Base-by-base conservation (phyloP, 371 early-diverging fungal genomes). In the Actinomucor elegans region DNA sequence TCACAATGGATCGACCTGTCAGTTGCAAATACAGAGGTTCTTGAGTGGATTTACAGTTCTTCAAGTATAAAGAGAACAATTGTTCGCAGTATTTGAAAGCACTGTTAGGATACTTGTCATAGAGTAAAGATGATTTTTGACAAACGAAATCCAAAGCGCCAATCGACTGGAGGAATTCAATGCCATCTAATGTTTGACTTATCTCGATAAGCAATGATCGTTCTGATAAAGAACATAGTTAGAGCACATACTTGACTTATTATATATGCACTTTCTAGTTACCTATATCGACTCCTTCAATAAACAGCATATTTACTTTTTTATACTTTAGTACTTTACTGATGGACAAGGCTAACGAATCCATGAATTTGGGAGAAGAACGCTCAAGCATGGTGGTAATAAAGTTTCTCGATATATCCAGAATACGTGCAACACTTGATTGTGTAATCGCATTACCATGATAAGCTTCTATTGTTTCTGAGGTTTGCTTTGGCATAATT, bases 11-110 rank as follows among this genome's bases (percentile, higher is more conserved):
- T 10, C 57, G 53, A 6, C 81, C 75, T 4, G 72, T 54, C 10
- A 77, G 41, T 15, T 69, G 48, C 15, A 76, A 64, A 57, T 63
- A 62, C 5, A 72, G 54, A 11, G 77, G 81, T 5, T 79, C 78
- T 7, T 65, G 37, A 3, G 33, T 48, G 3, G 62, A 64, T 0
- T 33, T 10, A 20, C 53, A 55, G 2, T 68, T 50, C 24, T 60
- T 53, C 1, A 67, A 60, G 54, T 85, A 80, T 27, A 73, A 61
- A 37, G 76, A 71, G 50, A 87, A 77, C 7, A 90, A 60, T 15
- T 61, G 36, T 11, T 20, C 12, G 23, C 63, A 66, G 18, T 57
- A 72, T 2, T 27, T 41, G 11, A 42, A 18, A 1, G 57, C 57
- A 32, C 56, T 38, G 11, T 47, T 29, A 9, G 62, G 59, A 10